Percentiles rank a stretch among this genome's conserved stretches.
Evolutionary conservation across 2,329 filamentous ascomycete species (phyloP).

Genomic region (Xylariaceae sp.): DNA sequence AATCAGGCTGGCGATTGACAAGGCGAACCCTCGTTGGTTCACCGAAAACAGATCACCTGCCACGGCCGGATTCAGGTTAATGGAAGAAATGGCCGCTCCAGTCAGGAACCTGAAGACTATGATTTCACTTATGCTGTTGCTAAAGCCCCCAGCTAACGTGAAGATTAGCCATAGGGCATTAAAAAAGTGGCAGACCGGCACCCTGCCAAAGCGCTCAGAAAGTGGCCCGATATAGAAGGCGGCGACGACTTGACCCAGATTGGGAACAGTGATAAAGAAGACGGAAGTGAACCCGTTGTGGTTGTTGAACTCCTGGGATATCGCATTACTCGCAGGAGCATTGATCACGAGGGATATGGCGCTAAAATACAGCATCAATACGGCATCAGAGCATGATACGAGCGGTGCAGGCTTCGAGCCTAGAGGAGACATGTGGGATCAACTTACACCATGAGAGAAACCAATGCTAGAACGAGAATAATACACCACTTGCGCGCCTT

Average conservation of each 20-base stretch:
- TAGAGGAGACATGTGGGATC: neutral
- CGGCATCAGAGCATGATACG: neutral
- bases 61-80: constrained; percentile 5
- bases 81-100: constrained; percentile 2
- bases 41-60: constrained; percentile 5
- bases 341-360: constrained; percentile 10
- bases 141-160: constrained; percentile 2
- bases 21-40: constrained; percentile 2
- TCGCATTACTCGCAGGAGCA: constrained; percentile 1
- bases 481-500: constrained; percentile 6
- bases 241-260: neutral
- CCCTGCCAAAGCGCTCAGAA: constrained; percentile 11
- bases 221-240: constrained; percentile 11
- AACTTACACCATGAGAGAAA: constrained; percentile 8
- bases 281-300: constrained; percentile 1
- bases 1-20: constrained; percentile 8
- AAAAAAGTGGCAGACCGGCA: constrained; percentile 2
- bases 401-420: no score
- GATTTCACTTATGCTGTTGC: constrained; percentile 1
- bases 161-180: constrained; percentile 9
- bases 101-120: constrained; percentile 10
- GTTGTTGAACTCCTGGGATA: constrained; percentile 6
- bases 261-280: constrained; percentile 13
- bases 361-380: neutral
- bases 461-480: neutral